Evolutionary conservation across 108 stramenopile species (phyloP).

Genomic region (Fistulifera pelliculosa): DNA sequence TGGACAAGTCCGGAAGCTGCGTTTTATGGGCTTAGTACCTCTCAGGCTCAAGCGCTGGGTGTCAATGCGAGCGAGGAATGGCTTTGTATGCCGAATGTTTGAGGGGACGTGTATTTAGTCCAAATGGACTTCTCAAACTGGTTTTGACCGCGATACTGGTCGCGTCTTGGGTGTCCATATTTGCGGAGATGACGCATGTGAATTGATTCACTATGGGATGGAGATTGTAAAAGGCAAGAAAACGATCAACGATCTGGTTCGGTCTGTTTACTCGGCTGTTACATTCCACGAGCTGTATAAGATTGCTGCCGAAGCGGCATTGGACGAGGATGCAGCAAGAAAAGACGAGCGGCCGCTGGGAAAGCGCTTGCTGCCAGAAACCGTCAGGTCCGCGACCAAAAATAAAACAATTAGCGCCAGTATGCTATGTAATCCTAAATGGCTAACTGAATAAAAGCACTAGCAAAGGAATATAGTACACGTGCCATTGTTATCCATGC

Average conservation of each 20-base stretch:
- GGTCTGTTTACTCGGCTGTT: slow-evolving; percentile 61
- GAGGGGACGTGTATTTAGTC: slow-evolving; percentile 68
- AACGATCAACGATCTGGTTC: slow-evolving; percentile 49
- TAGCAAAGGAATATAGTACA: too few species aligned
- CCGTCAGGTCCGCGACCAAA: slow-evolving; percentile 7
- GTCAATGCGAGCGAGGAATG: slow-evolving; percentile 62
- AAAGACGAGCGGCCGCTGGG: slow-evolving; percentile 64
- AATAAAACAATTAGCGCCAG: neutral
- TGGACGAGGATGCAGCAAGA: slow-evolving; percentile 41
- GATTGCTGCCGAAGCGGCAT: slow-evolving; percentile 47
- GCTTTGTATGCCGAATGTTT: slow-evolving; percentile 77
- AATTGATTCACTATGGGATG: slow-evolving; percentile 83
- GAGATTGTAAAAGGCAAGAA: slow-evolving; percentile 60
- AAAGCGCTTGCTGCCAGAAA: slow-evolving; percentile 51
- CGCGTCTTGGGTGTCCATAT: slow-evolving; percentile 75
- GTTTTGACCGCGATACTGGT: slow-evolving; percentile 59
- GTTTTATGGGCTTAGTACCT: slow-evolving; percentile 53
- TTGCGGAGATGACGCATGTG: slow-evolving; percentile 76
- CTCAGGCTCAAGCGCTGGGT: slow-evolving; percentile 60
- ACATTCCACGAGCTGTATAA: slow-evolving; percentile 80
- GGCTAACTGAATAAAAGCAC: neutral
- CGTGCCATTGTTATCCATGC: too few species aligned
- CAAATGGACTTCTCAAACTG: slow-evolving; percentile 72
- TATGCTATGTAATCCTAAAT: neutral
- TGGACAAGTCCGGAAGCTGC: slow-evolving; percentile 77